Evolutionary conservation across 1,139 yeast genomes (phyloP), one percentile per base, ranked within the genome.

Genomic region (Lodderomyces orthopsilosis): DNA sequence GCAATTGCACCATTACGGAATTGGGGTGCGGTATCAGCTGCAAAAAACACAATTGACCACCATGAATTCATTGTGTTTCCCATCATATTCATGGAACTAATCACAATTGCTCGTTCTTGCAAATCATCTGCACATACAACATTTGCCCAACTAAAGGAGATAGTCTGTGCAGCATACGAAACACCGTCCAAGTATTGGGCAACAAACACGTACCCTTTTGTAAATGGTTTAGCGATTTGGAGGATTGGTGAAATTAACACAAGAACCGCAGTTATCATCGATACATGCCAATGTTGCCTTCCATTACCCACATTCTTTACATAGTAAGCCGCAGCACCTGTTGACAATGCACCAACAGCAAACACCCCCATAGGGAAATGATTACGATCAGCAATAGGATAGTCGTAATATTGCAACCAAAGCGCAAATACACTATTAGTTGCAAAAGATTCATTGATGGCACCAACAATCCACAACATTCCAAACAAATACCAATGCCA

Each of bases 21-120:
- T 41, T 62, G 62, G 0, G 84, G 84, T 1, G 70, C 81, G 37
- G 71, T 68, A 6, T 70, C 61, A 1, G 82, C 81, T 15, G 70
- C 62, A 51, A 66, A 79, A 53, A 79, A 77, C 4, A 79, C 44
- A 21, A 79, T 53, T 1, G 80, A 71, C 83, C 83, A 79, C 84
- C 84, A 79, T 2, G 83, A 83, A 56, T 78, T 79, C n/a, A 79
- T 78, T 1, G 82, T 81, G 53, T 78, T 77, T 36, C 79, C 74
- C 50, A 78, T 77, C 82, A 79, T 78, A 57, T 79, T 79, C 84
- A 79, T 79, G 0, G 83, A 77, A 0, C 82, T 83, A 41, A 79
- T 60, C 0, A 78, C 81, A 23, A 79, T 62, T 0, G 84, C 82
- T 51, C 83, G 65, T 52, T 77, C 81, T 57, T 78, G 80, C 35